Conservation (phyloP, 2,329 filamentous ascomycete species). For the Fusarium mexicanum region DNA sequence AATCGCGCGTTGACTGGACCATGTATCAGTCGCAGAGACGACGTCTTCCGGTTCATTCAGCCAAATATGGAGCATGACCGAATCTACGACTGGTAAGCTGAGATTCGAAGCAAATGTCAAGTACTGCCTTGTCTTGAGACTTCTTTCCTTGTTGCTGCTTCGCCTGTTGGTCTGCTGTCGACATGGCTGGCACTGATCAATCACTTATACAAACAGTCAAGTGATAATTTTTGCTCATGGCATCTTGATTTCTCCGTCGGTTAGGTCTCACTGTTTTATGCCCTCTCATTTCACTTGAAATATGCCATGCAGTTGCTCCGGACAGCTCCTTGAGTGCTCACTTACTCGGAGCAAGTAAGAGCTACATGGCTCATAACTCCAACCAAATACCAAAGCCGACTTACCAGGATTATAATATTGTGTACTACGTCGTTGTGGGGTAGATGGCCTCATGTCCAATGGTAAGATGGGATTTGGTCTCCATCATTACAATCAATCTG, state of each 20-base stretch:
- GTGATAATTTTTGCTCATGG: too few species aligned
- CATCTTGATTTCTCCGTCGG: too few species aligned
- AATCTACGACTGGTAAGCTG: not conserved
- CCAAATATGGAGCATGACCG: not conserved
- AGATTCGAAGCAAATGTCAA: rapidly evolving
- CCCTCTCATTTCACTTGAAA: too few species aligned
- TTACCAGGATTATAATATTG: too few species aligned
- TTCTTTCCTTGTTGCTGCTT: not conserved
- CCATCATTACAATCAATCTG: too few species aligned
- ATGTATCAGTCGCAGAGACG: not conserved
- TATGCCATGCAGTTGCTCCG: not conserved
- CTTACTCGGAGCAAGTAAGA: not conserved
- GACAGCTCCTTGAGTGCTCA: not conserved
- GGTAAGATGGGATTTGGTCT: too few species aligned
- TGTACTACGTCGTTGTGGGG: too few species aligned
- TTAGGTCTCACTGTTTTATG: too few species aligned
- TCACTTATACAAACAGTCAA: not conserved
- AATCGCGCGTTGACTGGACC: not conserved
- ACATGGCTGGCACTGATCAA: not conserved
- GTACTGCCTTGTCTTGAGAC: rapidly evolving
- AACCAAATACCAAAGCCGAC: too few species aligned
- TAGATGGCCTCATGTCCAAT: too few species aligned
- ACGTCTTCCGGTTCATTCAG: not conserved
- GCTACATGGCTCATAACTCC: too few species aligned
- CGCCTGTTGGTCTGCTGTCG: not conserved